Conservation (phyloP, 192 early-diverging fungal species). For the Coemansia sp. region DNA sequence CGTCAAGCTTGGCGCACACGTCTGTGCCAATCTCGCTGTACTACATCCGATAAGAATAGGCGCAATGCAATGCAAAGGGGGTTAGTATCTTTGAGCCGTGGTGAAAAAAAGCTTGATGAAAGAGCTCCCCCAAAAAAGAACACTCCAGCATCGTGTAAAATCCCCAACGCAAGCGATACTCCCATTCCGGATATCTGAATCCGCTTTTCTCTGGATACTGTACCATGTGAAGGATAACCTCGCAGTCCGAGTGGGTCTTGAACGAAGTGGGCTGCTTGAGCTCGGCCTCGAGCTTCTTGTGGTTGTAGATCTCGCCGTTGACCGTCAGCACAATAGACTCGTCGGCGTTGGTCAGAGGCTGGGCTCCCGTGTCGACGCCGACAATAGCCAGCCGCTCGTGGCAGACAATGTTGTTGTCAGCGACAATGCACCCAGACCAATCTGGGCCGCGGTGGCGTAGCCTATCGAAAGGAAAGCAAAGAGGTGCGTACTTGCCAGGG, state of each 20-base stretch:
- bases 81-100: constrained; percentile 3
- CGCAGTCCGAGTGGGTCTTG: constrained; percentile 98
- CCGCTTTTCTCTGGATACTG: neutral
- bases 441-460: constrained; percentile 98
- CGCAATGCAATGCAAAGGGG: no score
- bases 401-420: constrained; percentile 85
- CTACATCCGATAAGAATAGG: constrained; percentile 49
- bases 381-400: constrained; percentile 99
- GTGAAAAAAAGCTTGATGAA: neutral
- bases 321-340: constrained; percentile 84
- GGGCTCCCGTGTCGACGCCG: constrained; percentile 93
- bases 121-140: neutral
- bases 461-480: constrained; percentile 21
- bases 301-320: constrained; percentile 99
- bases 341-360: constrained; percentile 92
- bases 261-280: constrained; percentile 74
- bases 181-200: neutral
- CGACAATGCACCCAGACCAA: constrained; percentile 87
- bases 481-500: neutral
- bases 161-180: neutral
- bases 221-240: constrained; percentile 85
- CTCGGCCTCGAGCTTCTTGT: constrained; percentile 73
- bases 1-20: constrained; percentile 85
- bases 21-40: constrained; percentile 83
- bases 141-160: neutral